These are phyloP conservation scores for Boechera retrofracta DNA, from an alignment of 345 rosid genomes.

Conservation along the genomic window DNA sequence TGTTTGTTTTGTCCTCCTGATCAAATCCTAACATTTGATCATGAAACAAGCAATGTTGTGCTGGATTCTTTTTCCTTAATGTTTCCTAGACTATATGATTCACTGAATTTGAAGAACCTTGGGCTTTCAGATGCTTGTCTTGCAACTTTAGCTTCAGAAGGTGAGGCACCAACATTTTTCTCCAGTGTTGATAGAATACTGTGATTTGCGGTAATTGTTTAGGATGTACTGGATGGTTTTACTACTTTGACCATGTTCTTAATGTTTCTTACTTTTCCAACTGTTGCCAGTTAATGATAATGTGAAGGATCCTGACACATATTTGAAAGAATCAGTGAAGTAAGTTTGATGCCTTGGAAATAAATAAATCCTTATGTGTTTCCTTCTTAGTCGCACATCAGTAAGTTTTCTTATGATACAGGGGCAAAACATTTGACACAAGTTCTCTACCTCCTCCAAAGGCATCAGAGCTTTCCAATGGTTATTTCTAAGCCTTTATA, in stretches of 20 bases:
- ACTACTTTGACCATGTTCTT: constrained; percentile 3
- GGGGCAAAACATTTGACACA: constrained; percentile 41
- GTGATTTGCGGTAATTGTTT: background rate
- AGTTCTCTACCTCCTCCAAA: constrained; percentile 37
- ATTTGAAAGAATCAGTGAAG: constrained; percentile 48
- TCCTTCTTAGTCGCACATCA: constrained; percentile 5
- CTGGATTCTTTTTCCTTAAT: constrained; percentile 44
- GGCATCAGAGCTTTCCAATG: constrained; percentile 42
- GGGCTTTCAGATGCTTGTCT: constrained; percentile 89
- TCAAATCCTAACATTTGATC: background rate
- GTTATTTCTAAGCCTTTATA: constrained; percentile 44
- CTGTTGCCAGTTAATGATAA: constrained; percentile 48
- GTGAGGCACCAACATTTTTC: constrained; percentile 32
- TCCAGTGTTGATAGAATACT: background rate
- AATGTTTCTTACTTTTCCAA: constrained; percentile 13
- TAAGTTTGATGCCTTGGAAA: constrained; percentile 45
- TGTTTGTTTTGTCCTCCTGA: background rate
- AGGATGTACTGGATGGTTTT: background rate
- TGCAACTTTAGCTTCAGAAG: constrained; percentile 72
- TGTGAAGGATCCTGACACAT: constrained; percentile 37
- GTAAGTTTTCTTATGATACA: constrained; percentile 42
- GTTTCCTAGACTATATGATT: constrained; percentile 63
- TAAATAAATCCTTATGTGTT: background rate
- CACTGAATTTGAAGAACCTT: constrained; percentile 66
- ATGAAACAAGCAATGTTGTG: constrained; percentile 4